phyloP scores from a whole-genome alignment of 2,329 filamentous ascomycete species.

The Monascus ruber region DNA sequence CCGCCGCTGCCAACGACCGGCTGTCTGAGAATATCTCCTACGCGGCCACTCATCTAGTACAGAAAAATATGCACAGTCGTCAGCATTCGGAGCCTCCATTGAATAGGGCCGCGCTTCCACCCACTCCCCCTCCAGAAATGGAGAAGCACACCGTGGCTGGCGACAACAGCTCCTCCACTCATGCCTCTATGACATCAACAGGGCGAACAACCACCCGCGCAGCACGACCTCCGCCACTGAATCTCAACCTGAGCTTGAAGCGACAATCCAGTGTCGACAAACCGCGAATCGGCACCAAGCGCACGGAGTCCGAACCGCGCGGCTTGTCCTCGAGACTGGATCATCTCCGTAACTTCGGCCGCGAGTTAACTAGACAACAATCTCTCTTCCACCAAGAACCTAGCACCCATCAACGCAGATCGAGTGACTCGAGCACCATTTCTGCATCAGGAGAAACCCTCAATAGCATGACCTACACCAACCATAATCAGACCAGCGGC shows the following conservation, averaged over 20 bases:
- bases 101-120: constrained; percentile 76
- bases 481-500: constrained; percentile 50
- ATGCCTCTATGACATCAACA: constrained; percentile 24
- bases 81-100: constrained; percentile 78
- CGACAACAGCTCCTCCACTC: constrained; percentile 15
- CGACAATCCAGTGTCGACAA: constrained; percentile 23
- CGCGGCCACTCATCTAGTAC: constrained; percentile 85
- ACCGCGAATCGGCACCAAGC: constrained; percentile 35
- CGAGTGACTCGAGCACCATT: constrained; percentile 20
- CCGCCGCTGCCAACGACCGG: constrained; percentile 53
- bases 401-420: constrained; percentile 16
- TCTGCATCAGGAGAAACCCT: constrained; percentile 14
- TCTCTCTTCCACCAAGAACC: constrained; percentile 14
- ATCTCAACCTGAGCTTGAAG: constrained; percentile 20
- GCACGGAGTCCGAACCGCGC: constrained; percentile 42
- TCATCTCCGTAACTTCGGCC: constrained; percentile 17
- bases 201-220: constrained; percentile 40
- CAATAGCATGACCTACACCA: constrained; percentile 47
- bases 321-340: constrained; percentile 26
- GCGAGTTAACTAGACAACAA: constrained; percentile 16
- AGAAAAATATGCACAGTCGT: constrained; percentile 63
- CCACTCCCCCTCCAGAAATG: constrained; percentile 92
- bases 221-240: constrained; percentile 36
- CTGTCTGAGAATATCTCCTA: constrained; percentile 77
- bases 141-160: constrained; percentile 43